Base-by-base conservation (phyloP, 2,329 filamentous ascomycete species). In the Camillea tinctor region DNA sequence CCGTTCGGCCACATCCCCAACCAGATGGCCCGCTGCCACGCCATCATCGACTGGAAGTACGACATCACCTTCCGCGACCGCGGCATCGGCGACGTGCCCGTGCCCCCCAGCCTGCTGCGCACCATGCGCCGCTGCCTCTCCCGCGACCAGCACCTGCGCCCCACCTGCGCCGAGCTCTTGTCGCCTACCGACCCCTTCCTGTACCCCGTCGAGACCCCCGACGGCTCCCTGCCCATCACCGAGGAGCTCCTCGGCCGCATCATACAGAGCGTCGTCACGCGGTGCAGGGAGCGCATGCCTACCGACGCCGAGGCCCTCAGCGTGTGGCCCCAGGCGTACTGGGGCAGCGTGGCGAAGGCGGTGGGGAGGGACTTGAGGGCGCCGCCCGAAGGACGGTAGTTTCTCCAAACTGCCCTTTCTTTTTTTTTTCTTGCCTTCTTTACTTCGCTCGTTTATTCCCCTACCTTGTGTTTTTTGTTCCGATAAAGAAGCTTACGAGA, bases 1-100 rank as follows among this genome's bases (percentile, higher is more conserved):
- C 95, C 95, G 0, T 99, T 99, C 71, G 93, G 89, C 15, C 93
- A 98, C 72, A 96, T 99, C 67, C 81, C 86, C 60, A 95, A 94
- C 75, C 91, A 89, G 71, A 91, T 96, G 79, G 87, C 91, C 44
- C 88, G 92, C 21, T 95, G 96, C 73, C 88, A 92, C 75, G 91
- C 91, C 61, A 95, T 96, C 71, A 91, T 93, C 66, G 91, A 94
- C 74, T 91, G 87, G 75, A 83, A 87, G 58, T 87, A 93, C 73
- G 74, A 77, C 5, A 91, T 96, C 70, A 85, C 91, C 58, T 95
- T 88, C 69, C 89, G 89, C 0, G 81, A 86, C 1, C 80, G 83
- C 2, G 91, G 88, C 13, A 79, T 93, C 55, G 91, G 91, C 50
- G 88, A 81, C 56, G 79, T 82, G 1, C 77, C 79, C 0, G 85